These are phyloP conservation scores for Paramecium pentaurelia DNA, from an alignment of 73 alveolate species.

Conservation along the genomic window DNA sequence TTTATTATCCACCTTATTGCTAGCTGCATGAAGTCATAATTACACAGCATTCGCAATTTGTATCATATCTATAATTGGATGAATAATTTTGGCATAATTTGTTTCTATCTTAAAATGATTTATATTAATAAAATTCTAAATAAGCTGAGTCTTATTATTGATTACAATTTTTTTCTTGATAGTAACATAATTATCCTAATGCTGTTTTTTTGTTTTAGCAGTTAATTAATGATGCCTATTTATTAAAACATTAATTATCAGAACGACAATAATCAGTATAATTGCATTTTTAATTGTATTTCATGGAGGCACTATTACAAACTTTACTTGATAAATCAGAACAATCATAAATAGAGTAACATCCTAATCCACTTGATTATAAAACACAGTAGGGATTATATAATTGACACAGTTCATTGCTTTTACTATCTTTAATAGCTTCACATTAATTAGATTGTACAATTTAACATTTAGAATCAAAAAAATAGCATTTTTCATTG, in stretches of 20 bases:
- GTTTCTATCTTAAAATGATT: background rate
- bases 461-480: background rate
- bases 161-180: background rate
- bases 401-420: background rate
- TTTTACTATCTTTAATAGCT: no score
- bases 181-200: background rate
- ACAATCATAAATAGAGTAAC: background rate
- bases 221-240: no score
- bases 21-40: background rate
- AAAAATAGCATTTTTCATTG: background rate
- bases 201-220: background rate
- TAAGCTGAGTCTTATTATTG: no score
- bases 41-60: background rate
- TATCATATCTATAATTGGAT: background rate
- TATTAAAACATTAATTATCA: background rate
- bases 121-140: no score
- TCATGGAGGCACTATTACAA: background rate
- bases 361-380: background rate
- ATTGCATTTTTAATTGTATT: background rate
- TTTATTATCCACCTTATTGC: background rate
- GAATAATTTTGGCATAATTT: background rate
- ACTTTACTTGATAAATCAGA: no score
- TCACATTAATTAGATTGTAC: background rate
- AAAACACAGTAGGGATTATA: background rate
- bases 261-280: background rate